phyloP scores from a whole-genome alignment of 2,329 filamentous ascomycete species.

The Monilinia polystroma region DNA sequence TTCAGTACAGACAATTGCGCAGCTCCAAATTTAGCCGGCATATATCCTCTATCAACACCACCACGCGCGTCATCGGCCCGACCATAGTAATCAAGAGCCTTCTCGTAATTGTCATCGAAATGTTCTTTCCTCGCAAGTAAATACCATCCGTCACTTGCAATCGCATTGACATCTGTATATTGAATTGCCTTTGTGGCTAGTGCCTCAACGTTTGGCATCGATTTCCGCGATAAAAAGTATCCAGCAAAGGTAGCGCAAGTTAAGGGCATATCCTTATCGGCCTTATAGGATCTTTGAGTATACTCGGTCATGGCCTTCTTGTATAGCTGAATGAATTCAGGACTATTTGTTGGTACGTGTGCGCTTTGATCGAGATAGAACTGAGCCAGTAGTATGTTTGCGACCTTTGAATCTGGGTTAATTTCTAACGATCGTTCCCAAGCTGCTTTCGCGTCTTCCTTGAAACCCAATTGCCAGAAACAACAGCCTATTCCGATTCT shows the following conservation, averaged over 20 bases:
- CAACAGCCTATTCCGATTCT: conserved; percentile 95
- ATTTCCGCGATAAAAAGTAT: conserved; percentile 84
- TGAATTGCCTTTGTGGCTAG: conserved; percentile 92
- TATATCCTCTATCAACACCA: conserved; percentile 83
- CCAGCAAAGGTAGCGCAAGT: conserved; percentile 87
- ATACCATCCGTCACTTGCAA: conserved; percentile 98
- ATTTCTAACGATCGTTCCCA: conserved; percentile 88
- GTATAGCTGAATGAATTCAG: conserved; percentile 81
- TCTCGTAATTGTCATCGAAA: conserved; percentile 70
- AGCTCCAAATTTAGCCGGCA: conserved; percentile 91
- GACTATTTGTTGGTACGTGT: conserved; percentile 77
- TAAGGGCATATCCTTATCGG: conserved; percentile 86
- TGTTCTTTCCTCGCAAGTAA: conserved; percentile 89
- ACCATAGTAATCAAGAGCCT: conserved; percentile 82
- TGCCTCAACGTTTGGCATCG: conserved; percentile 76
- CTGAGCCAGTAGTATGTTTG: conserved; percentile 84
- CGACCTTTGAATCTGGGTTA: conserved; percentile 79
- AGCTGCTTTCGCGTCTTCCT: conserved; percentile 84
- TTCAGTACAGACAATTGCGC: conserved; percentile 85
- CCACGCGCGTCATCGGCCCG: conserved; percentile 89
- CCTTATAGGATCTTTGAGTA: conserved; percentile 88
- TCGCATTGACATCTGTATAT: conserved; percentile 91
- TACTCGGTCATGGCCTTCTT: conserved; percentile 94
- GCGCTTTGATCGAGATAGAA: conserved; percentile 88
- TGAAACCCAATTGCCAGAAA: conserved; percentile 94